Conservation (phyloP, 345 rosid genomes). For the Arabis hirsuta region DNA sequence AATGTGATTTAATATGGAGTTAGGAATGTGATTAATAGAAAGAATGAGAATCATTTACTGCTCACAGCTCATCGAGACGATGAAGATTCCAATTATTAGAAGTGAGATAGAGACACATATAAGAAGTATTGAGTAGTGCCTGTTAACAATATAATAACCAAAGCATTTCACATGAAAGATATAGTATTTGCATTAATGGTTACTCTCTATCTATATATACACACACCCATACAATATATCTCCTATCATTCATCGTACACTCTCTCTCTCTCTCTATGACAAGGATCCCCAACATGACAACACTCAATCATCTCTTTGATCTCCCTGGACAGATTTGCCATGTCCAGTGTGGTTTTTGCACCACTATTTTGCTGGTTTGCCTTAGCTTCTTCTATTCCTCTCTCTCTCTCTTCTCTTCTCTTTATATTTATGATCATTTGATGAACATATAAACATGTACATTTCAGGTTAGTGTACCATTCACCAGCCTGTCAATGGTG, state of each 20-base stretch:
- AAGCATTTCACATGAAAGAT: conserved; percentile 32
- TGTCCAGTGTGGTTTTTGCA: conserved; percentile 95
- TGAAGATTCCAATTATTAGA: conserved; percentile 36
- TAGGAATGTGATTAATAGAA: conserved; percentile 33
- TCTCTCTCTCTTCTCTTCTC: neutral
- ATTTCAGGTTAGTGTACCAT: conserved; percentile 88
- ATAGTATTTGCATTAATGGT: conserved; percentile 18
- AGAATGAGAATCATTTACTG: conserved; percentile 35
- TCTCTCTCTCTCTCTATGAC: conserved; percentile 33
- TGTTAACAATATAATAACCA: conserved; percentile 30
- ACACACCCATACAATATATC: conserved; percentile 17
- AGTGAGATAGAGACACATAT: conserved; percentile 34
- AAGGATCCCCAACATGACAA: conserved; percentile 53
- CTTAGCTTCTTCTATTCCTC: neutral
- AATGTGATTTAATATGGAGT: conserved; percentile 15
- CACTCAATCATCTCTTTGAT: conserved; percentile 67
- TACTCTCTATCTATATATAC: conserved; percentile 32
- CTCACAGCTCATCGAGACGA: conserved; percentile 41
- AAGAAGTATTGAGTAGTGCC: conserved; percentile 19
- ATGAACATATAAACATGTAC: conserved; percentile 8
- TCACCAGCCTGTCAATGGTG: conserved; percentile 80
- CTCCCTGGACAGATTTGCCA: conserved; percentile 92
- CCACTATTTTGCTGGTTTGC: conserved; percentile 83
- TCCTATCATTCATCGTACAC: conserved; percentile 37
- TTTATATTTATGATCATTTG: neutral